Evolutionary conservation across 2,329 filamentous ascomycete genomes (phyloP), one percentile per base, ranked within the genome.

Genomic region (Diaporthe capsici): DNA sequence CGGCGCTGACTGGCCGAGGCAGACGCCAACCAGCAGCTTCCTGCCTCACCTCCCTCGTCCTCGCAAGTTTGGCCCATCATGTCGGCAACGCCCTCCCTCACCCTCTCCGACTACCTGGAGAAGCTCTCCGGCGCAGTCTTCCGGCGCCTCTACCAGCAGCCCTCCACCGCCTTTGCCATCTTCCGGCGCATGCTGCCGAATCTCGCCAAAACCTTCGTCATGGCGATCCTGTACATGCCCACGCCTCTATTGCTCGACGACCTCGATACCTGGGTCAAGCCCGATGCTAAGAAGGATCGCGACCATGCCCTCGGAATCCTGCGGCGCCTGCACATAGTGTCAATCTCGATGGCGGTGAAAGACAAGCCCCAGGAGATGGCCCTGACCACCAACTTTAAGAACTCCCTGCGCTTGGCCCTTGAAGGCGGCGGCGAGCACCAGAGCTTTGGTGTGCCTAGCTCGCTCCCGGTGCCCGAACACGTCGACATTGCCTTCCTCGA

Each of bases 161-260:
- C 97, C 42, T 98, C 96, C 57, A 98, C 97, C 1, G 94, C 96
- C 51, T 92, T 99, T 79, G 97, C 97, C 79, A 96, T 99, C 81
- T 98, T 98, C 84, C 92, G 97, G 79, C 96, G 97, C 86, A 98
- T 99, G 95, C 90, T 99, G 75, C 95, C 97, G 75, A 94, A 97
- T 82, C 87, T 98, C 77, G 96, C 97, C 80, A 98, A 99, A 89
- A 95, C 93, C 22, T 94, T 99, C 81, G 96, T 99, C 77, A 98
- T 98, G 93, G 94, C 94, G 53, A 92, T 99, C 81, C 92, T 99
- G 5, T 99, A 98, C 86, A 94, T 97, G 87, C 94, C 95, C 55
- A 89, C 90, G 15, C 94, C 97, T 0, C 91, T 98, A 78, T 90
- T 92, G 2, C 90, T 95, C n/a, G 87, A 91, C 77, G 94, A 97